A percentile compares a stretch with the other conserved stretches of the same genome.
These are phyloP conservation scores for Grammothele lineata DNA, from an alignment of 768 basidiomycete species.

Conservation along the genomic window DNA sequence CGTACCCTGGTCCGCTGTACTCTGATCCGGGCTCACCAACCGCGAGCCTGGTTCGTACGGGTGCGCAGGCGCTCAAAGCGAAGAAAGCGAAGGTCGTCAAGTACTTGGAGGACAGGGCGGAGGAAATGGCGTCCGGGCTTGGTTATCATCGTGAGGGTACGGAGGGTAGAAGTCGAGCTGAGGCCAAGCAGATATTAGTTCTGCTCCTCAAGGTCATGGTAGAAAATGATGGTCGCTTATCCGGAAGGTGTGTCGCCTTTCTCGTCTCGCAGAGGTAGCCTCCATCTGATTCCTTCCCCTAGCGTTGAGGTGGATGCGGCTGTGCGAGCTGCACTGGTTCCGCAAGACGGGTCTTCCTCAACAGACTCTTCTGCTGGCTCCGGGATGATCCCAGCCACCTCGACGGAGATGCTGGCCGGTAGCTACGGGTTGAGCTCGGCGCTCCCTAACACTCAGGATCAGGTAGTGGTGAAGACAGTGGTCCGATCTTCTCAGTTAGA, in stretches of 20 bases:
- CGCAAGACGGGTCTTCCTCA: slow-evolving; percentile 28
- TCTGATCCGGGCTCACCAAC: slow-evolving; percentile 66
- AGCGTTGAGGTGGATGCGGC: slow-evolving; percentile 67
- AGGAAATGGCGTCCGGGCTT: slow-evolving; percentile 74
- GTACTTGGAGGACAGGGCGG: slow-evolving; percentile 72
- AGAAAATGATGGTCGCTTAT: slow-evolving; percentile 83
- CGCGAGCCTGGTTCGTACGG: slow-evolving; percentile 64
- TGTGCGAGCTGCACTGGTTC: slow-evolving; percentile 69
- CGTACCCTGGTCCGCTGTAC: slow-evolving; percentile 87
- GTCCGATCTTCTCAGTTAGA: slow-evolving; percentile 64
- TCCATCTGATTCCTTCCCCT: slow-evolving; percentile 15
- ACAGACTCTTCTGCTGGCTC: neutral
- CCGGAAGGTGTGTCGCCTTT: slow-evolving; percentile 66
- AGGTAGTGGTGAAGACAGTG: slow-evolving; percentile 52
- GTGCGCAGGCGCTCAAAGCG: slow-evolving; percentile 62
- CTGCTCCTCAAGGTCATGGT: slow-evolving; percentile 76
- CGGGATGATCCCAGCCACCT: slow-evolving; percentile 7
- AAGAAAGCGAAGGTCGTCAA: slow-evolving; percentile 77
- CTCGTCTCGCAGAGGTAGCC: neutral
- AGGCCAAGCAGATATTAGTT: slow-evolving; percentile 73
- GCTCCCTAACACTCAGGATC: slow-evolving; percentile 35
- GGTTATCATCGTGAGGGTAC: slow-evolving; percentile 58
- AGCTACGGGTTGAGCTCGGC: slow-evolving; percentile 19
- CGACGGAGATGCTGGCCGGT: slow-evolving; percentile 20
- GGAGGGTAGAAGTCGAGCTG: slow-evolving; percentile 53